phyloP scores from a whole-genome alignment of 2,329 filamentous ascomycete genomes.

The Beauveria sp. region DNA sequence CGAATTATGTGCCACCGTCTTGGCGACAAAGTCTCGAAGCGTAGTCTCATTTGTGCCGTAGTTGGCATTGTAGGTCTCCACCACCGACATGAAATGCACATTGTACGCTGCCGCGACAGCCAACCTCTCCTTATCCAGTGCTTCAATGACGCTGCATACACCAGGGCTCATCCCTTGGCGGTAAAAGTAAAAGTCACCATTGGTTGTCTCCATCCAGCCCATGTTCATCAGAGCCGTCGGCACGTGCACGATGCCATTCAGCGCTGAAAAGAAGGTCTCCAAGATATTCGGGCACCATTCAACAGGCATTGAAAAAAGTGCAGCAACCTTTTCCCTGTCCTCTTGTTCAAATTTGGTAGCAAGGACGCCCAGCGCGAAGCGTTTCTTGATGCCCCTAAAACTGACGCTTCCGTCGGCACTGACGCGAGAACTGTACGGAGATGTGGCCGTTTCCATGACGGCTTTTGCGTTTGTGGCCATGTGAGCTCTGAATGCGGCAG shows the following conservation, averaged over 20 bases:
- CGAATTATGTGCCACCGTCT: constrained; percentile 10
- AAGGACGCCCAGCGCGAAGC: neutral
- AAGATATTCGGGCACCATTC: constrained; percentile 10
- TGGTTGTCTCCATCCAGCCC: constrained; percentile 13
- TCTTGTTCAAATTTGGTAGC: neutral
- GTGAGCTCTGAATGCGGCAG: neutral
- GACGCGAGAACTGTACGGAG: constrained; percentile 13
- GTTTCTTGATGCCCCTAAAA: constrained; percentile 12
- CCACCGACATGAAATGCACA: neutral
- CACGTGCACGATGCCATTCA: constrained; percentile 14
- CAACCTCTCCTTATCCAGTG: constrained; percentile 1
- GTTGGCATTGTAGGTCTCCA: neutral
- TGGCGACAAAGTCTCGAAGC: constrained; percentile 9
- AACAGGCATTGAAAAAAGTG: constrained; percentile 8
- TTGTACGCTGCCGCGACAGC: constrained; percentile 7
- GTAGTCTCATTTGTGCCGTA: constrained; percentile 5
- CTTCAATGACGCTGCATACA: constrained; percentile 13
- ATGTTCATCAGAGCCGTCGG: constrained; percentile 13
- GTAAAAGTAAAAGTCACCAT: constrained; percentile 15
- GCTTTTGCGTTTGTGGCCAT: neutral
- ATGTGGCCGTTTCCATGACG: constrained; percentile 9
- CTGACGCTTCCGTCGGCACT: constrained; percentile 8
- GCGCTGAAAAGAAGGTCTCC: constrained; percentile 11
- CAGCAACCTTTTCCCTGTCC: neutral
- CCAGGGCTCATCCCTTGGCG: constrained; percentile 13